These are phyloP conservation scores for Phytophthora agathidicida DNA, from an alignment of 352 stramenopile genomes.

Conservation along the genomic window DNA sequence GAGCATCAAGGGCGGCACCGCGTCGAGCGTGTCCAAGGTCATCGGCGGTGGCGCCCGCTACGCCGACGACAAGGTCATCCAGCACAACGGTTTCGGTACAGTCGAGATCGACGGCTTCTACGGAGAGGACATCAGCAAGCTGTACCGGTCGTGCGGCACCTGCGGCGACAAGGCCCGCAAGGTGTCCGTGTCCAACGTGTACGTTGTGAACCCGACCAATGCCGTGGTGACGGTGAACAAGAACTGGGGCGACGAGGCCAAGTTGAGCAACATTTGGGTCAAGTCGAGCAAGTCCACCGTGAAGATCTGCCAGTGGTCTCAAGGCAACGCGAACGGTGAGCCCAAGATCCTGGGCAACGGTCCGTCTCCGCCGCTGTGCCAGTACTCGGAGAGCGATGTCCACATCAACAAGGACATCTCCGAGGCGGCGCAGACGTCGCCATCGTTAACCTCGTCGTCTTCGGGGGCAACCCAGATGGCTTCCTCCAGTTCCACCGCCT, in stretches of 20 bases:
- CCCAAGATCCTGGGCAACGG: constrained; percentile 34
- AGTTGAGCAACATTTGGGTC: constrained; percentile 41
- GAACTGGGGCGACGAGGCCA: constrained; percentile 42
- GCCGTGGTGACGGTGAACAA: constrained; percentile 46
- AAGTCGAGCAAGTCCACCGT: constrained; percentile 18
- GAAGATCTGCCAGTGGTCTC: constrained; percentile 33
- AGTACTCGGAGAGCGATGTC: constrained; percentile 25
- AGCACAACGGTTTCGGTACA: constrained; percentile 29
- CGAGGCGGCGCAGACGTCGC: background rate
- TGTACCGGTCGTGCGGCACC: constrained; percentile 24
- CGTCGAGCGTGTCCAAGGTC: constrained; percentile 30
- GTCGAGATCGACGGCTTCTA: constrained; percentile 28
- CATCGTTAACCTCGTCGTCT: constrained; percentile 3
- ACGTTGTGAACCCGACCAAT: constrained; percentile 32
- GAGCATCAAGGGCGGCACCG: constrained; percentile 37
- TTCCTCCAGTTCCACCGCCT: constrained; percentile 5
- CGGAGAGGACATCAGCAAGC: constrained; percentile 19
- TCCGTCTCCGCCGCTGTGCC: constrained; percentile 13
- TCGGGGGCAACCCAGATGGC: constrained; percentile 12
- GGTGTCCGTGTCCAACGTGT: constrained; percentile 27
- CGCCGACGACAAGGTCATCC: constrained; percentile 51
- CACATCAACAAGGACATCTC: constrained; percentile 30
- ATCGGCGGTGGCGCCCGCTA: constrained; percentile 33
- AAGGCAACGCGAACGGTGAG: constrained; percentile 20
- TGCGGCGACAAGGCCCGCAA: constrained; percentile 29